A percentile compares a stretch with the other conserved stretches of the same genome.
phyloP scores from a whole-genome alignment of 139 green algal genomes.

The Asterochloris sp. region DNA sequence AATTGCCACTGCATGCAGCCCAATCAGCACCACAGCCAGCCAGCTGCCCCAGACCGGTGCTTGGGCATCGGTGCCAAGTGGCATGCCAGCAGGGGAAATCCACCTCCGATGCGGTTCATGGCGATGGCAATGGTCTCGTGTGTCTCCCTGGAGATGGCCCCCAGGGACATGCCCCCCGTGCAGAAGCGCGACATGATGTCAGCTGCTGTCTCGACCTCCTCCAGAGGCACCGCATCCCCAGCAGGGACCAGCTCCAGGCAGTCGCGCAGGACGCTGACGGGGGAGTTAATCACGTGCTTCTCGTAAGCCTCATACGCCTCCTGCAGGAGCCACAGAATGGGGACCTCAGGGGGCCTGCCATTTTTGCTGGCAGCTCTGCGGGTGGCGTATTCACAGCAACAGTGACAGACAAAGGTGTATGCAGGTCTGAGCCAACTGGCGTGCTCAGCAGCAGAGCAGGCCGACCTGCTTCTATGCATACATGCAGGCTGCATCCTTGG shows the following conservation, averaged over 20 bases:
- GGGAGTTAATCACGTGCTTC: conserved; percentile 79
- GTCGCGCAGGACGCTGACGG: conserved; percentile 83
- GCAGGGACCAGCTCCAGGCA: conserved; percentile 79
- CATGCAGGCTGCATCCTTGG: too few relatives aligned
- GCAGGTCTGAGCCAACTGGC: not conserved
- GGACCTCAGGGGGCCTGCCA: too few relatives aligned
- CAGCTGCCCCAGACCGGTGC: too few relatives aligned
- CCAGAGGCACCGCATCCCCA: conserved; percentile 61
- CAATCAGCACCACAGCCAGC: too few relatives aligned
- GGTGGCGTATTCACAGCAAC: too few relatives aligned
- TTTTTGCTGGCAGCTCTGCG: too few relatives aligned
- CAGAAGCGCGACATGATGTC: conserved; percentile 96
- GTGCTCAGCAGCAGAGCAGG: too few relatives aligned
- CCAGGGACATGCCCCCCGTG: conserved; percentile 98
- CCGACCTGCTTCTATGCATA: too few relatives aligned
- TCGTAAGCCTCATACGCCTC: conserved; percentile 84
- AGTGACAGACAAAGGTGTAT: not conserved
- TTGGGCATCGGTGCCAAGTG: not conserved
- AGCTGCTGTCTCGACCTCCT: conserved; percentile 82
- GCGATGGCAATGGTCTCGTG: conserved; percentile 99
- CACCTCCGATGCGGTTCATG: conserved; percentile 97
- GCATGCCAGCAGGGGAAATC: not conserved
- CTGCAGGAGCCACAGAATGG: conserved; percentile 9
- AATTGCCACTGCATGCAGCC: too few relatives aligned
- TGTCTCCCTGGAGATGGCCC: conserved; percentile 94